Evolutionary conservation across 2,329 filamentous ascomycete genomes (phyloP), one percentile per base, ranked within the genome.

Genomic region (Pseudogymnoascus sp.): DNA sequence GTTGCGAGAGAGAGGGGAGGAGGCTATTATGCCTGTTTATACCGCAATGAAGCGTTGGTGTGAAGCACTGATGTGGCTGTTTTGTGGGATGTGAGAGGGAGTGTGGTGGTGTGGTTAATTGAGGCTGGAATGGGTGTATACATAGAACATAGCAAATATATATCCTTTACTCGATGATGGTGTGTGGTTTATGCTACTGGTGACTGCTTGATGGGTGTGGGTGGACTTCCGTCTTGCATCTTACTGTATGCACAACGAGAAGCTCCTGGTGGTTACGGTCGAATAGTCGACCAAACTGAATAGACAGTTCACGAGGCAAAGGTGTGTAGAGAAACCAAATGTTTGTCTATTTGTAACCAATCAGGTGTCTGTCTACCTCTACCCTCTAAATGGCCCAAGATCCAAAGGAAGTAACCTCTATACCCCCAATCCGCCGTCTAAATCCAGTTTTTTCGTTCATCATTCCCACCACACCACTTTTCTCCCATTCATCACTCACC

Each of bases 121-220:
- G 51, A 57, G 51, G 51, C 51, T 34, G 51, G 51, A 8, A 57
- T 34, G 25, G 28, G 25, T 57, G 51, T 57, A 57, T 57, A 57
- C 51, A 57, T 57, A 57, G 25, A 57, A 34, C 51, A 57, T 57
- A 57, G 51, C 25, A 57, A 10, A 57, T 57, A 57, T 57, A 57
- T 57, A 57, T 57, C 51, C 51, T 34, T 57, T 34, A 57, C 51
- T 57, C 51, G 51, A 54, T 16, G 21, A 3, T 54, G 48, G 13
- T 31, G 45, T 54, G 21, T 34, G 43, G n/a, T 16, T 51, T 34
- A 14, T 34, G 48, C 6, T 19, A 4, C 0, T 19, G 0, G 48
- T 54, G 45, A 28, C 14, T 51, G 6, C 0, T 16, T 28, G 23
- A 11, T 16, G 8, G 13, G 45, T 28, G 23, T 16, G 8, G 13